Evolutionary conservation across 2,329 filamentous ascomycete species (phyloP), one percentile per base, ranked within the genome.

Genomic region (Fusarium praegraminearum): DNA sequence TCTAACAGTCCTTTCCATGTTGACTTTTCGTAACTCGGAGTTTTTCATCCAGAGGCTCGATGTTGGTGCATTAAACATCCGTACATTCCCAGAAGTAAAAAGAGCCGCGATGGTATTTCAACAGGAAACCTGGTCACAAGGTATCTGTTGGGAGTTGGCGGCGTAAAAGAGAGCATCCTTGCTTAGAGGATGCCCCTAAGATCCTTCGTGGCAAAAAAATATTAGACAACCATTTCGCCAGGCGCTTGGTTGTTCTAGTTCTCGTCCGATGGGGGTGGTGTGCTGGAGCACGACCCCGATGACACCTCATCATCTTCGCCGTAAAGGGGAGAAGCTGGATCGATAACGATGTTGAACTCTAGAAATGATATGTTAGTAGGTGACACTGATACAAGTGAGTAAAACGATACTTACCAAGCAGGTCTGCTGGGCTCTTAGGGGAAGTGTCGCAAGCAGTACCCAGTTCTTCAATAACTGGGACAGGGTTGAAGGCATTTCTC

Each of bases 401-500:
- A 20, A 43, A 20, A 46, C 30, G 10, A 7, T 10, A 63, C 76
- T 62, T 71, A 80, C 78, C 78, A 46, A 81, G 72, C 43, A 79
- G 54, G 33, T 74, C 75, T 6, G 72, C 62, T 26, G 51, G 51
- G 16, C 49, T 59, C 10, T 73, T 62, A 13, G 76, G 73, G 5
- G 77, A 75, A 10, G 60, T 45, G 9, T 61, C 52, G 8, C 70
- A 50, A 4, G 75, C 58, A 16, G 77, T 77, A 22, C 65, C 66
- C 18, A 77, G 75, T 60, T 81, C 80, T 45, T 81, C 80, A 32
- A 80, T 73, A 33, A 78, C 78, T 3, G 79, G 76, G 15, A 78
- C 61, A 16, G 60, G 57, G 13, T 77, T 66, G 38, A 71, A 71
- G 9, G 53, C 69, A 35, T 71, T 71, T 43, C 69, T 71, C 69